phyloP scores from a whole-genome alignment of 2,329 filamentous ascomycete genomes.

The Aspergillus sp. region DNA sequence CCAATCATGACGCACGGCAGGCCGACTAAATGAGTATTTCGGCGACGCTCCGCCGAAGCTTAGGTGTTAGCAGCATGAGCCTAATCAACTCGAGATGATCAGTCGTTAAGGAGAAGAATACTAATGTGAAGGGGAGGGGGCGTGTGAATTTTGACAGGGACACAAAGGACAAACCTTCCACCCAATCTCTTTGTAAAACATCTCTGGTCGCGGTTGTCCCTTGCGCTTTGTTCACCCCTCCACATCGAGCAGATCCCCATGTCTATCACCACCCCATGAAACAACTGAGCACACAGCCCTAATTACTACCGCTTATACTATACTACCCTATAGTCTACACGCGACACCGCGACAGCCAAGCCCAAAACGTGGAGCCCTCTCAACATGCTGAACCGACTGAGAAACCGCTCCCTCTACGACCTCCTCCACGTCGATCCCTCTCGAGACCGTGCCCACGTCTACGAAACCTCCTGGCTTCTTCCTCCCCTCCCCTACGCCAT shows the following conservation, averaged over 20 bases:
- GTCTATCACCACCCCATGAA: background rate
- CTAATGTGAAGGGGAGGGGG: background rate
- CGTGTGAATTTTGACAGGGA: background rate
- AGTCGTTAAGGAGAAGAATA: background rate
- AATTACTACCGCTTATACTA: background rate
- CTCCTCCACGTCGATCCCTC: constrained; percentile 40
- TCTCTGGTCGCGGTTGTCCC: background rate
- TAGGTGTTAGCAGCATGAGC: constrained; percentile 8
- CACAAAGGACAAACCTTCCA: background rate
- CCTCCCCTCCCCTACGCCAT: constrained; percentile 63
- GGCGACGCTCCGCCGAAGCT: constrained; percentile 10
- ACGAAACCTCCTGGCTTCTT: constrained; percentile 81
- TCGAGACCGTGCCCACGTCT: constrained; percentile 59
- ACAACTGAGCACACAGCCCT: background rate
- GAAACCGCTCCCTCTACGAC: constrained; percentile 13
- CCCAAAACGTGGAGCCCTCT: too few relatives aligned
- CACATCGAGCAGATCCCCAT: background rate
- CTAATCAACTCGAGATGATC: constrained; percentile 1
- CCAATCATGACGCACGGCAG: background rate
- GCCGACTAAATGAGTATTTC: background rate
- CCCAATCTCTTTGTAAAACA: background rate
- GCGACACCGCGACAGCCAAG: background rate
- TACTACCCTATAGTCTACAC: background rate
- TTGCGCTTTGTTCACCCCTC: background rate
- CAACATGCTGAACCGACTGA: constrained; percentile 20